A percentile compares a stretch with the other conserved stretches of the same genome.
These are phyloP conservation scores for Lachnellula subtilissima DNA, from an alignment of 2,329 filamentous ascomycete genomes.

Conservation along the genomic window DNA sequence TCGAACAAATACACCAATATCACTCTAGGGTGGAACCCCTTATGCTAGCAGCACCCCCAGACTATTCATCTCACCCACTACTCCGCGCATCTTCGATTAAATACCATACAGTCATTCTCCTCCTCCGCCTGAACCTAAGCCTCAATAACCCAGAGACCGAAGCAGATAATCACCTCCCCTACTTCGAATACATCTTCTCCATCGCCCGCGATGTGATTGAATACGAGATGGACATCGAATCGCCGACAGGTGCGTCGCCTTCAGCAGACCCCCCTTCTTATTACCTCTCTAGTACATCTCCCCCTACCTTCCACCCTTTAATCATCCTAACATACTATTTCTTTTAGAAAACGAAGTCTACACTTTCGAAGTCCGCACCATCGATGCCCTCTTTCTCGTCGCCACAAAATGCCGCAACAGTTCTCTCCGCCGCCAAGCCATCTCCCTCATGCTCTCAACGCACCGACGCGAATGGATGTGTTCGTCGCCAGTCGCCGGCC, in stretches of 20 bases:
- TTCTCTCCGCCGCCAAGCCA: slow-evolving; percentile 52
- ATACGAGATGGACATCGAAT: slow-evolving; percentile 12
- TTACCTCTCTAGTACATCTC: background rate
- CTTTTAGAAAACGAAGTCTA: slow-evolving; percentile 12
- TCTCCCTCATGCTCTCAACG: slow-evolving; percentile 54
- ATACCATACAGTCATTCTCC: slow-evolving; percentile 5
- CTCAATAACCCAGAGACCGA: slow-evolving; percentile 13
- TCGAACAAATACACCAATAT: slow-evolving; percentile 11
- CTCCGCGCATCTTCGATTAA: slow-evolving; percentile 8
- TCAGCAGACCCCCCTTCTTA: too few species aligned
- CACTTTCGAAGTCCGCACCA: slow-evolving; percentile 39
- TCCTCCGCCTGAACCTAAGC: slow-evolving; percentile 10
- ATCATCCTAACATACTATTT: background rate
- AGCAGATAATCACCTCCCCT: slow-evolving; percentile 29
- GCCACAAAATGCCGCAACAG: slow-evolving; percentile 60
- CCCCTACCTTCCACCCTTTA: background rate
- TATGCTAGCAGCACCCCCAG: slow-evolving; percentile 46
- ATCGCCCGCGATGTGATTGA: slow-evolving; percentile 46
- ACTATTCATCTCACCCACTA: slow-evolving; percentile 34
- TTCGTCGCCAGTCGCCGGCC: slow-evolving; percentile 38
- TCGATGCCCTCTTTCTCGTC: slow-evolving; percentile 58
- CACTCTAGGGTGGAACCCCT: slow-evolving; percentile 27
- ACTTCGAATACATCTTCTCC: slow-evolving; percentile 51
- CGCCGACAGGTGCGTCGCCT: background rate
- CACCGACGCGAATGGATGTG: slow-evolving; percentile 63